Evolutionary conservation across 352 stramenopile genomes (phyloP), one percentile per base, ranked within the genome.

Genomic region (Pythium chondricola): DNA sequence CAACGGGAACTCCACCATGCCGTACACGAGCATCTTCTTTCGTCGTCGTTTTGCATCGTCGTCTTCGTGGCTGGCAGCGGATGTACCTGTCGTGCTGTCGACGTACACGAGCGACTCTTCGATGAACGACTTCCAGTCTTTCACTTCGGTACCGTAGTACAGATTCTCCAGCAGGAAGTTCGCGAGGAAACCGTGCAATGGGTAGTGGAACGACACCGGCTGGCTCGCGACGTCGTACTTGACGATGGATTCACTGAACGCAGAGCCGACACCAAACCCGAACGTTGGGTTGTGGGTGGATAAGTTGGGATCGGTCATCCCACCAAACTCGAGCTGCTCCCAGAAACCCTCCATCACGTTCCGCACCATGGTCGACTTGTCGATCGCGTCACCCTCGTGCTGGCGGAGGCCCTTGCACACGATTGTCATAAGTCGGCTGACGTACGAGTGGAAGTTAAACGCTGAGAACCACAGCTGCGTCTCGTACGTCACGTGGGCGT

Each of bases 401-500:
- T 84, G 74, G 14, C 76, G 79, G 22, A 90, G 38, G 0, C 74
- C 74, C 48, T 84, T 88, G 6, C 71, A 70, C 8, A 88, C 61
- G 6, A 82, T 69, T 2, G 72, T 76, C 16, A 80, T 35, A 17
- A 88, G 61, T 35, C 83, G 83, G 30, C 71, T 88, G 33, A 85
- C 65, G 32, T 74, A 80, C 7, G 74, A 78, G 35, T 88, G 80
- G 45, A 98, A 83, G 18, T 83, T 85, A 71, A 98, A 98, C 0
- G 95, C 93, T 6, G 87, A 85, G 27, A 97, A 67, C 93, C 93
- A 98, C 29, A 85, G 65, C 48, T 93, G 83, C 5, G 92, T 93
- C 67, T 98, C 93, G 52, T 94, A 98, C 50, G 97, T 96, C 14
- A 98, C 89, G 57, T 98, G 93, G 3, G 74, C 67, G 27, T 86